A percentile compares a stretch with the other conserved stretches of the same genome.
Evolutionary conservation across 306 rosid genomes (phyloP).

Genomic region (Prunus padus): DNA sequence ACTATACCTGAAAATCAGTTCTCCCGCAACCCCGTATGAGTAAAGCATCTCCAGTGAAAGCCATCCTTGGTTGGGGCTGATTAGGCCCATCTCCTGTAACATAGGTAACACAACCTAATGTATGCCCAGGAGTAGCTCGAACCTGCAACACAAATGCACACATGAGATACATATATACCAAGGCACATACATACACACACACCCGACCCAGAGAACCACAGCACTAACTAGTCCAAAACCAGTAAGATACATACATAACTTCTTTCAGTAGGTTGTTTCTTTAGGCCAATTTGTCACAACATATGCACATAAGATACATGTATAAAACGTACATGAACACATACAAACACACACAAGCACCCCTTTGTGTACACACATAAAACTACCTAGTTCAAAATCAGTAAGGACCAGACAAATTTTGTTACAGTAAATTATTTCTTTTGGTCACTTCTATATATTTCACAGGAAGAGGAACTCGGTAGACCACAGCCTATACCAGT

Average conservation of each 20-base stretch:
- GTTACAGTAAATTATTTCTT: not conserved
- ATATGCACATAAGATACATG: not conserved
- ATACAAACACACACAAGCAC: not conserved
- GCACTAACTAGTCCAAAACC: not conserved
- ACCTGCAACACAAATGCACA: constrained; percentile 43
- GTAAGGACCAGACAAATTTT: not conserved
- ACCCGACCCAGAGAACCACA: not conserved
- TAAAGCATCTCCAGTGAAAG: constrained; percentile 86
- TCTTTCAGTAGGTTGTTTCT: not conserved
- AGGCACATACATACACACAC: not conserved
- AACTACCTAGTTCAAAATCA: not conserved
- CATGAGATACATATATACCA: not conserved
- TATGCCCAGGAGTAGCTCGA: constrained; percentile 94
- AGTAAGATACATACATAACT: not conserved
- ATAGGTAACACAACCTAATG: constrained; percentile 84
- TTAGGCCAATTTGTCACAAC: not conserved
- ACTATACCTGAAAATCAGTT: constrained; percentile 89
- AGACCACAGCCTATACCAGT: constrained; percentile 1
- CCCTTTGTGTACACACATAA: not conserved
- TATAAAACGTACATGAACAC: not conserved
- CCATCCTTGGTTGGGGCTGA: constrained; percentile 82
- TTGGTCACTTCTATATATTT: not conserved
- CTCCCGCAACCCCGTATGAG: constrained; percentile 97
- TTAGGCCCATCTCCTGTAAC: constrained; percentile 80
- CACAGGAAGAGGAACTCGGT: not conserved